Conservation (phyloP, 805 yeast species). For the Hanseniaspora singularis region DNA sequence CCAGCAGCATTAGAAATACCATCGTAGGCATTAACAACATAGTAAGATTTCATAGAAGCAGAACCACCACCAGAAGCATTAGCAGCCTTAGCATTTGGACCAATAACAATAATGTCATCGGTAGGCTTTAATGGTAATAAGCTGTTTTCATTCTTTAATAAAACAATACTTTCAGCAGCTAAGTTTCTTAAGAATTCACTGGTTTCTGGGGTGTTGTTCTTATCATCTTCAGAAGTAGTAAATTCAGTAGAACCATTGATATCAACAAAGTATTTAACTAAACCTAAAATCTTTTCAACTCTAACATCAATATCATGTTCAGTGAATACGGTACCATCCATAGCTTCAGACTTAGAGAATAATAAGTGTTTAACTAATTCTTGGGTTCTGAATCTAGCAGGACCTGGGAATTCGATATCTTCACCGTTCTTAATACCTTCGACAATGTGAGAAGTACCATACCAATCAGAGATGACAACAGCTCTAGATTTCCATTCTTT, state of each 20-base stretch:
- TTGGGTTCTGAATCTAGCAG: conserved; percentile 35
- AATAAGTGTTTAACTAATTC: conserved; percentile 35
- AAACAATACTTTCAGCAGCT: conserved; percentile 43
- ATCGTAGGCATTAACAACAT: conserved; percentile 38
- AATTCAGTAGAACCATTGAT: conserved; percentile 9
- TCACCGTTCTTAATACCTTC: conserved; percentile 43
- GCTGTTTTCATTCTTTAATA: conserved; percentile 41
- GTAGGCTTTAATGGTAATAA: conserved; percentile 38
- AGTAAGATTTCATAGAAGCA: conserved; percentile 40
- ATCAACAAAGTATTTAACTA: conserved; percentile 33
- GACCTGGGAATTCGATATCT: conserved; percentile 61
- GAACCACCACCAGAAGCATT: conserved; percentile 54
- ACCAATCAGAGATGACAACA: conserved; percentile 52
- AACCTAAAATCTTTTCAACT: conserved; percentile 36
- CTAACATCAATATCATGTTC: conserved; percentile 35
- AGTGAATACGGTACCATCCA: conserved; percentile 14
- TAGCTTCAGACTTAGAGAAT: conserved; percentile 32
- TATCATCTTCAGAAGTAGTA: conserved; percentile 16
- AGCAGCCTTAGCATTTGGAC: conserved; percentile 42
- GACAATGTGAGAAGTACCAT: conserved; percentile 40
- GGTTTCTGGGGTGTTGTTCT: conserved; percentile 39
- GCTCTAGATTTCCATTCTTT: conserved; percentile 50
- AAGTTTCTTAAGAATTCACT: conserved; percentile 33
- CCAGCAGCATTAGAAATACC: conserved; percentile 31
- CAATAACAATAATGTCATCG: conserved; percentile 40